These are phyloP conservation scores for Xylaria sp. DNA, from an alignment of 2,329 filamentous ascomycete species.

Conservation along the genomic window DNA sequence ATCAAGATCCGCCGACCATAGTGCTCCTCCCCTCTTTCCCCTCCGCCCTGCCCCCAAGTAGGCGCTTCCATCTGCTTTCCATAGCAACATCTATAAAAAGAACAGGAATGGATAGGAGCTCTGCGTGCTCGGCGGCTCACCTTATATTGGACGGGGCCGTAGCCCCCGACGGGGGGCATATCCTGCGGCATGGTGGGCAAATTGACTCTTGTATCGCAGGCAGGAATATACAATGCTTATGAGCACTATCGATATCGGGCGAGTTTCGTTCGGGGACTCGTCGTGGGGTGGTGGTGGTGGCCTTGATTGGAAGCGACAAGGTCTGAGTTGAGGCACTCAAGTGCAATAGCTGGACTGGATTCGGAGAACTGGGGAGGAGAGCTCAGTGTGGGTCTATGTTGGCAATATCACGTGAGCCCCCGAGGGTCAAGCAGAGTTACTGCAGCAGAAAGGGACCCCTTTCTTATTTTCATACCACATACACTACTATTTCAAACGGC, in stretches of 20 bases:
- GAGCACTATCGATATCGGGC: neutral
- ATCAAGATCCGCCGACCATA: neutral
- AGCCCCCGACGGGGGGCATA: constrained; percentile 95
- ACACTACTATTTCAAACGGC: too few species aligned
- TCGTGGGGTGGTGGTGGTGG: constrained; percentile 1
- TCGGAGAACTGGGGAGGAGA: neutral
- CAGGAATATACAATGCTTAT: neutral
- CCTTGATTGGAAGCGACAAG: constrained; percentile 13
- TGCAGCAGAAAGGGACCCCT: too few species aligned
- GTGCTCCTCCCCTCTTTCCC: neutral
- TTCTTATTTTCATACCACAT: too few species aligned
- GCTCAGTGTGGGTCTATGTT: constrained; percentile 26
- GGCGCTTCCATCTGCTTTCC: neutral
- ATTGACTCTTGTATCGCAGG: neutral
- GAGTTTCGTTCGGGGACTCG: neutral
- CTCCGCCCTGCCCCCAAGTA: too few species aligned
- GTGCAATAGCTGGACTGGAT: constrained; percentile 5
- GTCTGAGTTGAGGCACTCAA: constrained; percentile 18
- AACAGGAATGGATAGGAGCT: neutral
- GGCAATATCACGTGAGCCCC: constrained; percentile 29
- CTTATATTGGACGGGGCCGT: constrained; percentile 97
- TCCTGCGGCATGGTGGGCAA: constrained; percentile 87
- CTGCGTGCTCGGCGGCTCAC: constrained; percentile 59
- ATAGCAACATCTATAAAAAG: neutral
- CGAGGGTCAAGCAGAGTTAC: too few species aligned